These are phyloP conservation scores for Medicago lupulina DNA, from an alignment of 306 rosid genomes.

Conservation along the genomic window DNA sequence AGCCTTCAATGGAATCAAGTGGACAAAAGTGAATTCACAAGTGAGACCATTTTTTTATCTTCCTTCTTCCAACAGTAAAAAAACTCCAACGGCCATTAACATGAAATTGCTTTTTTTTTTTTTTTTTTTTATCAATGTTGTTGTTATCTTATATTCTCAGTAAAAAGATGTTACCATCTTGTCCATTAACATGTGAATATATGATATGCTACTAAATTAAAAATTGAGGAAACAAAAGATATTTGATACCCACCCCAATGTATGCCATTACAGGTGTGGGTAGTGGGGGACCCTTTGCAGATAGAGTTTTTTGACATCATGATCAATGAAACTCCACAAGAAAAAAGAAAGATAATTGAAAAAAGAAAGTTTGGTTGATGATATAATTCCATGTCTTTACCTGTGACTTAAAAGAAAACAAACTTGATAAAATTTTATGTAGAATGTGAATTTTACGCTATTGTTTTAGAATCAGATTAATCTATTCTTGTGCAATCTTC, in stretches of 20 bases:
- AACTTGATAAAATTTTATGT: too few relatives aligned
- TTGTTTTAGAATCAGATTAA: too few relatives aligned
- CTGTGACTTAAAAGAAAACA: too few relatives aligned
- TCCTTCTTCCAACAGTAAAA: too few relatives aligned
- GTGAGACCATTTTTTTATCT: too few relatives aligned
- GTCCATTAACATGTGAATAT: conserved; percentile 26
- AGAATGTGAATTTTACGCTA: too few relatives aligned
- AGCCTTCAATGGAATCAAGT: too few relatives aligned
- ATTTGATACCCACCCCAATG: conserved; percentile 46
- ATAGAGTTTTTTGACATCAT: conserved; percentile 38
- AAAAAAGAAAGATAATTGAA: conserved; percentile 28
- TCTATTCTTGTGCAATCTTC: too few relatives aligned
- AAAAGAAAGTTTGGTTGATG: conserved; percentile 29
- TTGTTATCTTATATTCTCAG: conserved; percentile 8
- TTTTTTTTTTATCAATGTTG: conserved; percentile 16
- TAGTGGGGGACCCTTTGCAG: conserved; percentile 51
- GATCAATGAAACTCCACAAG: conserved; percentile 43
- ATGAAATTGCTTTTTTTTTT: too few relatives aligned
- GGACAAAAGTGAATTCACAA: too few relatives aligned
- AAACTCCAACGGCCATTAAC: too few relatives aligned
- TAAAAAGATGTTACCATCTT: conserved; percentile 27
- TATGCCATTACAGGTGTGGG: conserved; percentile 34
- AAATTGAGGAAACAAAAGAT: conserved; percentile 31
- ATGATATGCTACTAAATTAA: conserved; percentile 15
- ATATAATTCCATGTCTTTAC: conserved; percentile 37